Evolutionary conservation across 139 green algal species (phyloP).

Genomic region (Chlamydomonas sp.): DNA sequence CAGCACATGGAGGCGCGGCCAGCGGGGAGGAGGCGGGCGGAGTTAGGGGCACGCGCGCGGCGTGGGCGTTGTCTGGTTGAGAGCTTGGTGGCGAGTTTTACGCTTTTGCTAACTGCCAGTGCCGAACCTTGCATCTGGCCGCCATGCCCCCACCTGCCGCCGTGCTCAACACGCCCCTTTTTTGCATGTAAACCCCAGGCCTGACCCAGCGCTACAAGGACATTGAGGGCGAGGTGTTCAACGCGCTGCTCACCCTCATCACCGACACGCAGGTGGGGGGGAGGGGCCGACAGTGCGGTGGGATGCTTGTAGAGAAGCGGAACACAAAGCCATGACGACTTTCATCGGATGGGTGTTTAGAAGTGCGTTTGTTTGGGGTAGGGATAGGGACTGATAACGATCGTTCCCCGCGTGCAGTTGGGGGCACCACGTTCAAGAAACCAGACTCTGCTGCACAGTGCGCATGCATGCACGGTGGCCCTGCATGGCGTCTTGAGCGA

Average conservation of each 20-base stretch:
- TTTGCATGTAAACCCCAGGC: conserved; percentile 12
- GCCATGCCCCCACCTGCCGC: neutral
- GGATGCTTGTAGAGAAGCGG: neutral
- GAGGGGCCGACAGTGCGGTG: neutral
- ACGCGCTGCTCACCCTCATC: conserved; percentile 49
- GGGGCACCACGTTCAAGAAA: too few species aligned
- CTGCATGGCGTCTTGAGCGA: too few species aligned
- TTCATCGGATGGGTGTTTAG: too few species aligned
- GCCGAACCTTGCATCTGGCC: too few species aligned
- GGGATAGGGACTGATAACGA: too few species aligned
- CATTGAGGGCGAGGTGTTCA: conserved; percentile 50
- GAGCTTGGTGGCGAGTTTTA: too few species aligned
- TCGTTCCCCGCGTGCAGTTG: too few species aligned
- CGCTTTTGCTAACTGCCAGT: too few species aligned
- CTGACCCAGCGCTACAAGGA: conserved; percentile 39
- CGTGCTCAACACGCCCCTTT: neutral
- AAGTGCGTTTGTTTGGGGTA: too few species aligned
- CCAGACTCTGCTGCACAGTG: too few species aligned
- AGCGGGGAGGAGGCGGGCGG: neutral
- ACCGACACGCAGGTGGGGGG: conserved; percentile 36
- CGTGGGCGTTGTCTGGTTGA: too few species aligned
- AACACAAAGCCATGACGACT: neutral
- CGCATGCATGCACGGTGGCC: too few species aligned
- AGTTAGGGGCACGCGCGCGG: neutral
- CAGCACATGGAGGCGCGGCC: neutral